Evolutionary conservation across 306 rosid genomes (phyloP).

Genomic region (Leucaena leucocephala): DNA sequence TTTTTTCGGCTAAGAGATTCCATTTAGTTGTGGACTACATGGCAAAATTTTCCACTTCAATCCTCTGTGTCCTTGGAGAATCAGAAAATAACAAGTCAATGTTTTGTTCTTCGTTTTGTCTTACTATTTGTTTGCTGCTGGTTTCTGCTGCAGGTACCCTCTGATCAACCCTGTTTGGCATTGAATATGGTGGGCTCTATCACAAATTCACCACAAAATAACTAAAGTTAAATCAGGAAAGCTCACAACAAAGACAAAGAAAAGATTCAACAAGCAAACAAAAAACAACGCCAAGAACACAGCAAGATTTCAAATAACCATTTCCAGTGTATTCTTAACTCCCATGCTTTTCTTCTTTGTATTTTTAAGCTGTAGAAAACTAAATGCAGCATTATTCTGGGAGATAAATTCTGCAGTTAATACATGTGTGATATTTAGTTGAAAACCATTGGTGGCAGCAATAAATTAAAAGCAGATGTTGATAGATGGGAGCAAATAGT

Average conservation of each 20-base stretch:
- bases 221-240: background rate
- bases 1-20: background rate
- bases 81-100: constrained; percentile 8
- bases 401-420: background rate
- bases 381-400: background rate
- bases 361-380: background rate
- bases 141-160: constrained; percentile 64
- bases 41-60: background rate
- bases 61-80: background rate
- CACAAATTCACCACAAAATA: constrained; percentile 66
- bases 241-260: background rate
- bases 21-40: background rate
- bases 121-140: constrained; percentile 13
- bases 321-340: constrained; percentile 11
- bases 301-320: background rate
- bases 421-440: background rate
- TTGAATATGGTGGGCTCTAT: constrained; percentile 67
- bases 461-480: background rate
- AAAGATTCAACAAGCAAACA: constrained; percentile 17
- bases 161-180: constrained; percentile 82
- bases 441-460: background rate
- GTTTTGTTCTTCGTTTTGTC: background rate
- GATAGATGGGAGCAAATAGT: background rate
- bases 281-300: constrained; percentile 18
- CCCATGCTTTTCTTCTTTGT: constrained; percentile 18